A percentile compares a stretch with the other conserved stretches of the same genome.
phyloP scores from a whole-genome alignment of 345 rosid genomes.

The Boechera retrofracta region DNA sequence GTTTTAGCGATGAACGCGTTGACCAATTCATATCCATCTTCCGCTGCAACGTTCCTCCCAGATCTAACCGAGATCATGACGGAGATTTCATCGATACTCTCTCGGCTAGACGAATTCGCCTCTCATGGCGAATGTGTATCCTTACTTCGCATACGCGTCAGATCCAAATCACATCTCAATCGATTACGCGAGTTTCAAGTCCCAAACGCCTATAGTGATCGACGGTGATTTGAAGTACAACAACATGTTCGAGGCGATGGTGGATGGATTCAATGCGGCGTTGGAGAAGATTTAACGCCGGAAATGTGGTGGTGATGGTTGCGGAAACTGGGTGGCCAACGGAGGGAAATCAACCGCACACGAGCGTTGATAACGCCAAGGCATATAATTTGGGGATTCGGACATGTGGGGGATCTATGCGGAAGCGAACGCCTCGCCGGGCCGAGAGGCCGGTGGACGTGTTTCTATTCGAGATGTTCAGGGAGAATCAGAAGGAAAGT shows the following conservation, averaged over 20 bases:
- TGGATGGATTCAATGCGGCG: slow-evolving; percentile 45
- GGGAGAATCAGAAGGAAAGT: slow-evolving; percentile 37
- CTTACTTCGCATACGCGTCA: slow-evolving; percentile 50
- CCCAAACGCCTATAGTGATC: not conserved
- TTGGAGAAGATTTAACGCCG: slow-evolving; percentile 31
- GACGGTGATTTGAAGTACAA: slow-evolving; percentile 44
- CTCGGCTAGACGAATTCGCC: slow-evolving; percentile 34
- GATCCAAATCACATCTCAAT: slow-evolving; percentile 41
- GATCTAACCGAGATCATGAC: slow-evolving; percentile 27
- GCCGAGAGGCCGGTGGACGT: slow-evolving; percentile 19
- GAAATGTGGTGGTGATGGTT: slow-evolving; percentile 29
- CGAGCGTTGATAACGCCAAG: slow-evolving; percentile 31
- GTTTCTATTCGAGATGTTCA: slow-evolving; percentile 42
- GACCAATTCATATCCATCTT: slow-evolving; percentile 48
- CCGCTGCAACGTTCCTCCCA: slow-evolving; percentile 34
- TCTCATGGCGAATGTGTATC: slow-evolving; percentile 48
- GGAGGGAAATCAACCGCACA: slow-evolving; percentile 13
- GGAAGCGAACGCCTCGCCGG: slow-evolving; percentile 42
- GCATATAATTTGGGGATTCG: slow-evolving; percentile 25
- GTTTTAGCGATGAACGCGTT: slow-evolving; percentile 28
- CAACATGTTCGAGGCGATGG: slow-evolving; percentile 50
- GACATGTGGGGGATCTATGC: not conserved
- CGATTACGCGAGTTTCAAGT: slow-evolving; percentile 45
- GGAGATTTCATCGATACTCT: slow-evolving; percentile 28
- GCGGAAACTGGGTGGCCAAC: slow-evolving; percentile 41